A percentile compares a stretch with the other conserved stretches of the same genome.
Evolutionary conservation across 768 basidiomycete genomes (phyloP).

Genomic region (Leccinum variicolor): DNA sequence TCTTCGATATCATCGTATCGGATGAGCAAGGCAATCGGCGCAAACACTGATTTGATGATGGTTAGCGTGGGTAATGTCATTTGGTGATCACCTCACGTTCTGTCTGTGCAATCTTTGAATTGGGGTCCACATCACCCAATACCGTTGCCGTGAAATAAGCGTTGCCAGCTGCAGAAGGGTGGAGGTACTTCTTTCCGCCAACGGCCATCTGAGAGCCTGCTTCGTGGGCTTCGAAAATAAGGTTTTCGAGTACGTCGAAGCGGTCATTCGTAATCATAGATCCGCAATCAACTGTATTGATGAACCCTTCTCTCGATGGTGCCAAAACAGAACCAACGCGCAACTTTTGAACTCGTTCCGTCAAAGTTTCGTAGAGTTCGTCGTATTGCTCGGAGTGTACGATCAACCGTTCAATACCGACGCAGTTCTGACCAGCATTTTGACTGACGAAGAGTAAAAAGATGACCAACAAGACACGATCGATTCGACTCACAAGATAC

Average conservation of each 20-base stretch:
- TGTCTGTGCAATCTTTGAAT: slow-evolving; percentile 73
- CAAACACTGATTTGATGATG: slow-evolving; percentile 69
- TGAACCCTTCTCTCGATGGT: slow-evolving; percentile 61
- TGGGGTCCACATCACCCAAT: slow-evolving; percentile 68
- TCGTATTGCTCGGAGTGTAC: slow-evolving; percentile 80
- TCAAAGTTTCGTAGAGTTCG: slow-evolving; percentile 63
- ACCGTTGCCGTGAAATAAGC: slow-evolving; percentile 88
- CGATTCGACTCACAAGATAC: slow-evolving; percentile 71
- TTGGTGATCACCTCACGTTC: slow-evolving; percentile 52
- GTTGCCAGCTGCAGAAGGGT: slow-evolving; percentile 67
- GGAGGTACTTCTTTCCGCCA: slow-evolving; percentile 65
- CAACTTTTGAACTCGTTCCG: slow-evolving; percentile 61
- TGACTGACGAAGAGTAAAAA: slow-evolving; percentile 51
- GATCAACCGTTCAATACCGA: slow-evolving; percentile 91
- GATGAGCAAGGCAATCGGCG: slow-evolving; percentile 86
- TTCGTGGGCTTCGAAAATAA: slow-evolving; percentile 67
- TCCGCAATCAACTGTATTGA: slow-evolving; percentile 78
- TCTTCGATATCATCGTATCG: slow-evolving; percentile 81
- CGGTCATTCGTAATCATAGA: slow-evolving; percentile 79
- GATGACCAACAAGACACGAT: not conserved
- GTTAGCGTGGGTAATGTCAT: slow-evolving; percentile 10
- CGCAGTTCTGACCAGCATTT: slow-evolving; percentile 94
- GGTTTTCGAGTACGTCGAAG: slow-evolving; percentile 62
- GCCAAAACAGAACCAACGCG: slow-evolving; percentile 78
- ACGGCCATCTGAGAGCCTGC: slow-evolving; percentile 60